Evolutionary conservation across 768 basidiomycete genomes (phyloP).

Genomic region (Scleroderma bovista): DNA sequence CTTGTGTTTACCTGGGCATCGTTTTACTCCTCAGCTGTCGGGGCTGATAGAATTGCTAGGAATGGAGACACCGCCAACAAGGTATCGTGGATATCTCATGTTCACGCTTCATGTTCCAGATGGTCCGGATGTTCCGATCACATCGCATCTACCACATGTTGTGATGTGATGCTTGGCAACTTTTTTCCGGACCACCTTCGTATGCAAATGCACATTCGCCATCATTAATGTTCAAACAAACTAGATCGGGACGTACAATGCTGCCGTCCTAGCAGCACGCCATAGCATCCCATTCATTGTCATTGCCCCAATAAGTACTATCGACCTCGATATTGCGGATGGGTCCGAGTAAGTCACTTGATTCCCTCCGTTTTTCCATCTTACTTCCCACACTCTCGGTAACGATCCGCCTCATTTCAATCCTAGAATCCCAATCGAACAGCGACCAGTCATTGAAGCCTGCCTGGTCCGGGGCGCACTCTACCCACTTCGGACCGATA

Average conservation of each 20-base stretch:
- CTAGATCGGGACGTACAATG: slow-evolving; percentile 91
- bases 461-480: slow-evolving; percentile 81
- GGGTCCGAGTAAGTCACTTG: slow-evolving; percentile 48
- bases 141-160: not conserved
- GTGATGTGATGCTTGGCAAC: not conserved
- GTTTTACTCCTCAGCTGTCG: slow-evolving; percentile 54
- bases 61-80: slow-evolving; percentile 99
- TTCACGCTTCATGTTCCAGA: not conserved
- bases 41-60: slow-evolving; percentile 81
- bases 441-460: slow-evolving; percentile 82
- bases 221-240: not conserved
- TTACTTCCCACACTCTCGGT: not conserved
- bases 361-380: not conserved
- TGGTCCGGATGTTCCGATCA: slow-evolving; percentile 10
- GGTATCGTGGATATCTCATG: slow-evolving; percentile 26
- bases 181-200: not conserved
- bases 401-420: not conserved
- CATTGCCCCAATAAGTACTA: slow-evolving; percentile 87
- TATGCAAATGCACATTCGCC: not conserved
- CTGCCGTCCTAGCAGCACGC: slow-evolving; percentile 83
- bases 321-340: slow-evolving; percentile 74
- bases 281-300: slow-evolving; percentile 91
- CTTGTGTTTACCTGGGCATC: not conserved
- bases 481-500: slow-evolving; percentile 43
- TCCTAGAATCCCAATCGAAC: slow-evolving; percentile 83